Conservation (phyloP, 768 basidiomycete species). For the Dioszegia crocea region DNA sequence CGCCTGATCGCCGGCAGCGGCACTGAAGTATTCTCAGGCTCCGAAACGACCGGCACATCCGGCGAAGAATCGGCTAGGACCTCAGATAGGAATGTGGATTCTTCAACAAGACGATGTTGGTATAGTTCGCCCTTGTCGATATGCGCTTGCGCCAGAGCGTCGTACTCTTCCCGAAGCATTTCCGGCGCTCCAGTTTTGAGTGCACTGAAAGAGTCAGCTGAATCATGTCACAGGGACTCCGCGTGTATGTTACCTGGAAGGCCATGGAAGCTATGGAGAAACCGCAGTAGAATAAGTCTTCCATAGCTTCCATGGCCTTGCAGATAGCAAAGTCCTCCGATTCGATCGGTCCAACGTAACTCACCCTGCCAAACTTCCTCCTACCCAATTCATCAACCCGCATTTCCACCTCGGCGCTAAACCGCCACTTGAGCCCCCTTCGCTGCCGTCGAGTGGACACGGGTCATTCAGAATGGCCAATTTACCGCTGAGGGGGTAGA, state of each 20-base stretch:
- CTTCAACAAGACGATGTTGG: slow-evolving; percentile 35
- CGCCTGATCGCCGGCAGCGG: background rate
- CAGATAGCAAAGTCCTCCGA: too few relatives aligned
- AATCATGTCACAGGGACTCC: too few relatives aligned
- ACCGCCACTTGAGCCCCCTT: slow-evolving; percentile 55
- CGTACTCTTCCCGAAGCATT: slow-evolving; percentile 78
- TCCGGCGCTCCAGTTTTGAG: slow-evolving; percentile 83
- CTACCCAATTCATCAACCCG: slow-evolving; percentile 80
- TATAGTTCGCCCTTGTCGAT: slow-evolving; percentile 43
- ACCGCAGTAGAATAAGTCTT: too few relatives aligned
- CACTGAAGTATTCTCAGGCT: slow-evolving; percentile 24
- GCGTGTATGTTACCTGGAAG: too few relatives aligned
- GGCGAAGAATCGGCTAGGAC: background rate
- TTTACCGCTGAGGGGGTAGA: slow-evolving; percentile 67
- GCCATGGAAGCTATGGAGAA: too few relatives aligned
- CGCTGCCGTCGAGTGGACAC: slow-evolving; percentile 45
- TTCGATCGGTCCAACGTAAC: slow-evolving; percentile 44
- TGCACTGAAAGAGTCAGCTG: slow-evolving; percentile 55
- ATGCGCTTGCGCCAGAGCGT: slow-evolving; percentile 53
- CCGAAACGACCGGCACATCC: background rate
- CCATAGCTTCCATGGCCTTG: too few relatives aligned
- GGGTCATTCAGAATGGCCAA: slow-evolving; percentile 80
- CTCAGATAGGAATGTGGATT: background rate
- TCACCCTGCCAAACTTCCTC: slow-evolving; percentile 86
- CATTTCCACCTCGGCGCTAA: slow-evolving; percentile 84